These are phyloP conservation scores for Rugosomyces carneus DNA, from an alignment of 1,284 basidiomycete genomes.

Conservation along the genomic window DNA sequence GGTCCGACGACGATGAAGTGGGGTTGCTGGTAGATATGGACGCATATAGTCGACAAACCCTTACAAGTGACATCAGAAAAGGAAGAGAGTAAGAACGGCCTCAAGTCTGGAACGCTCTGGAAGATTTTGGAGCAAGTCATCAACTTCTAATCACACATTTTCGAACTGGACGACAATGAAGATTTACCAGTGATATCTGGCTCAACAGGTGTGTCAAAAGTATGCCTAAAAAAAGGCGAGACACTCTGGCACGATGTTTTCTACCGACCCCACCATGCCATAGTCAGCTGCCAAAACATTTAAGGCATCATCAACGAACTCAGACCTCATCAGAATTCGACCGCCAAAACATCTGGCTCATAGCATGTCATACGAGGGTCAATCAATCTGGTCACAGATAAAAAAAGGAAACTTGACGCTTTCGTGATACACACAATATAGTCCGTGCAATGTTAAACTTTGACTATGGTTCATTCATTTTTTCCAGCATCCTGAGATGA, in stretches of 20 bases:
- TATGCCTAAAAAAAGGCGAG: conserved; percentile 7
- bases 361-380: no score
- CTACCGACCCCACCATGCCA: background rate
- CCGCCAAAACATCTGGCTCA: no score
- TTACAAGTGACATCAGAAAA: conserved; percentile 40
- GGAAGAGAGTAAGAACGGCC: conserved; percentile 28
- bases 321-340: background rate
- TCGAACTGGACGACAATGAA: conserved; percentile 18
- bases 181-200: conserved; percentile 26
- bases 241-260: conserved; percentile 3
- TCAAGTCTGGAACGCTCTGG: conserved; percentile 32
- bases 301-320: background rate
- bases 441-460: no score
- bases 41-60: conserved; percentile 42
- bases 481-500: no score
- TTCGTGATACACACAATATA: no score
- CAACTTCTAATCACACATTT: conserved; percentile 23
- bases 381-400: no score
- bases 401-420: no score
- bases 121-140: conserved; percentile 43
- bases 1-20: conserved; percentile 29
- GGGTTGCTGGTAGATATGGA: conserved; percentile 47
- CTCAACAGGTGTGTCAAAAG: conserved; percentile 24
- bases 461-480: no score
- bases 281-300: conserved; percentile 6